Evolutionary conservation across 208 protist species (phyloP), one percentile per base, ranked within the genome.

Genomic region (Acanthamoeba royreba): DNA sequence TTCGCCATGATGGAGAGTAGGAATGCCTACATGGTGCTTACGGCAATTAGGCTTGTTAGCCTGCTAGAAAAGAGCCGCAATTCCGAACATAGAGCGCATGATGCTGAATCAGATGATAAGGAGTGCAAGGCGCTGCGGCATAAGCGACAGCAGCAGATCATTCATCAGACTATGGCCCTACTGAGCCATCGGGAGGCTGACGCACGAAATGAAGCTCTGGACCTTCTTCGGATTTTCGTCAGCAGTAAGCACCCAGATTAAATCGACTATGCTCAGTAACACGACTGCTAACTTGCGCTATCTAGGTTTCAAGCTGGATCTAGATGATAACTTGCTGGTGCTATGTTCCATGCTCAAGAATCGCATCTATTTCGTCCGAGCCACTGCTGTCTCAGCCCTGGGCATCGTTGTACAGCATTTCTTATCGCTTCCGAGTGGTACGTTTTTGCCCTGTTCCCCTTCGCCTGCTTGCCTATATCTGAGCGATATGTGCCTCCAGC

Each of bases 331-430:
- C 8, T n/a, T 85, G 43, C 8, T 85, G 5, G 74, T 53, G 22
- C 74, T 85, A 13, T 85, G 74, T 43, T 85, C 74, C 15, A 55
- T 85, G 74, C 74, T 85, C 74, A 46, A 52, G 74, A 55, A 46
- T 35, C 74, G 43, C 15, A 46, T 85, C 74, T 85, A 55, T 33
- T 55, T 53, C 22, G 45, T 85, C 9, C 74, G 74, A 11, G 74
- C 74, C 40, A 85, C 74, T 11, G 74, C 74, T 11, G 74, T 85
- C 19, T n/a, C 74, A 5, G 74, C 74, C 0, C 40, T 85, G 0
- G 74, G 74, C 74, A 35, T 33, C 5, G 22, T 85, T 85, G 63
- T 74, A 74, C 63, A 74, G 33, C 63, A 74, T 35, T 40, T 74
- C 8, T 33, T 17, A 28, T 15, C 17, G 63, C 63, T 28, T 19